Conservation (phyloP, 306 rosid genomes). For the Adenanthera pavonina region DNA sequence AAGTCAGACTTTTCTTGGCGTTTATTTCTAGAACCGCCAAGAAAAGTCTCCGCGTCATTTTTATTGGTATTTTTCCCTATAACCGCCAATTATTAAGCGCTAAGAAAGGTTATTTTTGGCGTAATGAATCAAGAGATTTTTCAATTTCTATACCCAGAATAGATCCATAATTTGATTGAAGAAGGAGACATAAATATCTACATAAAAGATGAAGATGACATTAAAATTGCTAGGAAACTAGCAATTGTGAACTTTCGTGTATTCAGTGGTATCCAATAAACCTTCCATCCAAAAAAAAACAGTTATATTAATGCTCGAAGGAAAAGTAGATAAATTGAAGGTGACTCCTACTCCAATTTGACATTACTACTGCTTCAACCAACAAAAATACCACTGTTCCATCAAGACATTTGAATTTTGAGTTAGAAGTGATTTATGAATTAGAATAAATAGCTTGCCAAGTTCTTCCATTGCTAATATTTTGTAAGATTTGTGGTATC, state of each 20-base stretch:
- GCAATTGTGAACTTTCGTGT: not conserved
- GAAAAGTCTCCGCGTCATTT: too few relatives aligned
- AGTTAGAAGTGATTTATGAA: not conserved
- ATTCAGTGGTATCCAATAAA: not conserved
- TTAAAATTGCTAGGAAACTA: not conserved
- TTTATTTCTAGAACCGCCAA: too few relatives aligned
- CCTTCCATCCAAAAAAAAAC: constrained; percentile 1
- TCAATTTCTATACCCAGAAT: not conserved
- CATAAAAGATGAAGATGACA: not conserved
- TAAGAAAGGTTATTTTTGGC: too few relatives aligned
- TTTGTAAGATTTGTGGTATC: too few relatives aligned
- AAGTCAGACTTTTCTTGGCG: too few relatives aligned
- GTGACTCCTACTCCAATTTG: constrained; percentile 28
- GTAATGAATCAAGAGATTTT: too few relatives aligned
- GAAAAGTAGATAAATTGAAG: not conserved
- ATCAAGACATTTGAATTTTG: not conserved
- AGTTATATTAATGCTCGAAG: constrained; percentile 34
- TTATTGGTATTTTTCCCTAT: too few relatives aligned
- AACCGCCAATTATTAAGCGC: too few relatives aligned
- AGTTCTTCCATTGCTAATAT: too few relatives aligned
- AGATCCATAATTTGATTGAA: constrained; percentile 30
- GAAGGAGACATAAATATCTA: not conserved
- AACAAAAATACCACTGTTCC: not conserved
- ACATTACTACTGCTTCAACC: not conserved
- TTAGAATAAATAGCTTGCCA: not conserved